Evolutionary conservation across 1,284 basidiomycete genomes (phyloP).

Genomic region (Trichosporon asahii): DNA sequence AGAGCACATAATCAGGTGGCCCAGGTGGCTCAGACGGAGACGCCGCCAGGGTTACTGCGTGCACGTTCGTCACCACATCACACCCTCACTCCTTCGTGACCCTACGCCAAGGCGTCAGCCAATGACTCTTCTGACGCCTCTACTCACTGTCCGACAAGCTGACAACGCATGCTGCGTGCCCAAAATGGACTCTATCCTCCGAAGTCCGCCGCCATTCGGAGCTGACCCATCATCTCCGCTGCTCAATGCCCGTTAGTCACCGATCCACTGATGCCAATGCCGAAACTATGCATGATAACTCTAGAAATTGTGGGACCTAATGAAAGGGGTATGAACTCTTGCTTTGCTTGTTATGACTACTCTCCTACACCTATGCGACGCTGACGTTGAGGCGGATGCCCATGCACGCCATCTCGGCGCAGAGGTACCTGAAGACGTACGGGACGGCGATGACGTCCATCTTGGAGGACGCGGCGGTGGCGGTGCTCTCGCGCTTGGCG

Average conservation of each 20-base stretch:
- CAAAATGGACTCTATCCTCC: not conserved
- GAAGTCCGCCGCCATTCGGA: not conserved
- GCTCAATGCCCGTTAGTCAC: too few relatives aligned
- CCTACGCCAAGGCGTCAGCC: not conserved
- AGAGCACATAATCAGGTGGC: not conserved
- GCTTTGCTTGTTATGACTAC: not conserved
- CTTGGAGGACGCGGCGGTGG: constrained; percentile 56
- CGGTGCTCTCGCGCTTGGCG: constrained; percentile 49
- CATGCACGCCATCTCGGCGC: constrained; percentile 60
- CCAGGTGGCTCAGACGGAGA: not conserved
- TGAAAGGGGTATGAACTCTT: not conserved
- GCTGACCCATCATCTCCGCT: not conserved
- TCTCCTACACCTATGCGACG: constrained; percentile 29
- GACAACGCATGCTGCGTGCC: not conserved
- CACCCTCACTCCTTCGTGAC: not conserved
- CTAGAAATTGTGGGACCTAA: constrained; percentile 1
- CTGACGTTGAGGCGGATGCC: constrained; percentile 55
- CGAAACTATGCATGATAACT: constrained; percentile 9
- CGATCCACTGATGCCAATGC: not conserved
- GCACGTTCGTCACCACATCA: not conserved
- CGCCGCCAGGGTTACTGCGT: not conserved
- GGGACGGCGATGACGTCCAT: constrained; percentile 93
- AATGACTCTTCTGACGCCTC: too few relatives aligned
- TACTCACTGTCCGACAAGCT: not conserved
- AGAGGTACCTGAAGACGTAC: constrained; percentile 55